Percentiles rank a stretch among this genome's conserved stretches.
phyloP scores from a whole-genome alignment of 2,329 filamentous ascomycete genomes.

The Verticillium zaregamsianum region DNA sequence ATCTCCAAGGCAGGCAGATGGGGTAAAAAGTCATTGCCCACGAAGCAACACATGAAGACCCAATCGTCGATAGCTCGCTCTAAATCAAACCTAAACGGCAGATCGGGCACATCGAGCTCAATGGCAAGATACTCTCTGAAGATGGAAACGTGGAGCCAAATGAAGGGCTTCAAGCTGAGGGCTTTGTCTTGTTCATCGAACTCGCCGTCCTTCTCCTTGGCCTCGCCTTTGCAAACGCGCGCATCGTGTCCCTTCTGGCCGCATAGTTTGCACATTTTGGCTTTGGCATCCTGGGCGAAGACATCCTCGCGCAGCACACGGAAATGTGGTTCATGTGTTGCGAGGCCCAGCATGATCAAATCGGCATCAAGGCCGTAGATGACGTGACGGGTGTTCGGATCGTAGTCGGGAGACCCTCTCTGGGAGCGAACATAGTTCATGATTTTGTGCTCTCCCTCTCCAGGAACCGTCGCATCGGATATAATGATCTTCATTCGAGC shows the following conservation, averaged over 20 bases:
- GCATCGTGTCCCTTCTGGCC: conserved; percentile 90
- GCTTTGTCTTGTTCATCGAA: conserved; percentile 76
- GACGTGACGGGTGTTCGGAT: conserved; percentile 95
- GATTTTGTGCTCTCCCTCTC: conserved; percentile 98
- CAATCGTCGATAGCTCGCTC: conserved; percentile 95
- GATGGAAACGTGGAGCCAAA: conserved; percentile 93
- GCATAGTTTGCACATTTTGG: conserved; percentile 80
- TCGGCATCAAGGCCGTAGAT: conserved; percentile 98
- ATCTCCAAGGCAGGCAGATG: conserved; percentile 98
- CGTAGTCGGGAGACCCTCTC: conserved; percentile 81
- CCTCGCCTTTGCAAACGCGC: conserved; percentile 74
- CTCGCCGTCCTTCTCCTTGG: conserved; percentile 73
- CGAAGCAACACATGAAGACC: conserved; percentile 99
- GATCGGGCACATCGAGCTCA: conserved; percentile 77
- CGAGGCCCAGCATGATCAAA: conserved; percentile 96
- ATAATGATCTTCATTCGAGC: conserved; percentile 96
- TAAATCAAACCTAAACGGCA: conserved; percentile 86
- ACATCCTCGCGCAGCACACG: conserved; percentile 95
- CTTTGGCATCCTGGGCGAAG: conserved; percentile 83
- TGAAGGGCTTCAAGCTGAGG: conserved; percentile 79
- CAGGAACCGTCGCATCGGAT: conserved; percentile 94
- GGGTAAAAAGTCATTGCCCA: conserved; percentile 96
- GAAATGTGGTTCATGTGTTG: conserved; percentile 96
- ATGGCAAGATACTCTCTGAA: conserved; percentile 89
- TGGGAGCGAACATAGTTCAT: conserved; percentile 98